Conservation (phyloP, 83 land plant genomes). For the Isoetes engelmannii region DNA sequence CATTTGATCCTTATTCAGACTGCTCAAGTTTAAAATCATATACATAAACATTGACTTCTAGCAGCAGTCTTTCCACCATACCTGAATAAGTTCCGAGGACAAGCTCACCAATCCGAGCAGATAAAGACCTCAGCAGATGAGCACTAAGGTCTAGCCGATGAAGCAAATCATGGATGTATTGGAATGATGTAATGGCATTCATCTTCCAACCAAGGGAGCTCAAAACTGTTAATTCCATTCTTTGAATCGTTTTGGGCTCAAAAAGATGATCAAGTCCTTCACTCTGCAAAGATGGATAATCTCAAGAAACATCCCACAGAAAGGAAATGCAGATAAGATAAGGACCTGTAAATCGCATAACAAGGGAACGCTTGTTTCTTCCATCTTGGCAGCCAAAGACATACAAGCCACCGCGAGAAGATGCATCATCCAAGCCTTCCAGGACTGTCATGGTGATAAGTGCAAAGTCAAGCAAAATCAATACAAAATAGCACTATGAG, state of each 20-base stretch:
- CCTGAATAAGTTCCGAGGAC: slow-evolving; percentile 10
- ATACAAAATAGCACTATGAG: too few relatives aligned
- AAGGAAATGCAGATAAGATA: background rate
- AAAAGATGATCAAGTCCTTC: slow-evolving; percentile 21
- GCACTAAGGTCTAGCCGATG: background rate
- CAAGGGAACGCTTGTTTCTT: slow-evolving; percentile 61
- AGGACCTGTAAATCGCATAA: slow-evolving; percentile 56
- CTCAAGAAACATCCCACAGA: background rate
- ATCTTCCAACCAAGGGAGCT: slow-evolving; percentile 38
- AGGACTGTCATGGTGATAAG: background rate
- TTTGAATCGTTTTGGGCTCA: slow-evolving; percentile 35
- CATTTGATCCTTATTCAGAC: too few relatives aligned
- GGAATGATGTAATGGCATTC: slow-evolving; percentile 36
- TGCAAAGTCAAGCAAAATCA: too few relatives aligned
- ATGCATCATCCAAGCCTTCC: slow-evolving; percentile 66
- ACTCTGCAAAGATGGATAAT: slow-evolving; percentile 1
- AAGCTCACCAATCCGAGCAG: slow-evolving; percentile 12
- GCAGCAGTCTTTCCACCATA: background rate
- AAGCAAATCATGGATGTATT: slow-evolving; percentile 19
- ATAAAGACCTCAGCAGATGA: slow-evolving; percentile 1
- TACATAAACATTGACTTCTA: background rate
- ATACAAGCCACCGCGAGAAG: slow-evolving; percentile 54
- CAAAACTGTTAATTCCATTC: slow-evolving; percentile 43
- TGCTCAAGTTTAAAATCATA: background rate
- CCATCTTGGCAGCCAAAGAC: slow-evolving; percentile 67